phyloP scores from a whole-genome alignment of 1,139 yeast species.

The Suhomyces chickasaworum region DNA sequence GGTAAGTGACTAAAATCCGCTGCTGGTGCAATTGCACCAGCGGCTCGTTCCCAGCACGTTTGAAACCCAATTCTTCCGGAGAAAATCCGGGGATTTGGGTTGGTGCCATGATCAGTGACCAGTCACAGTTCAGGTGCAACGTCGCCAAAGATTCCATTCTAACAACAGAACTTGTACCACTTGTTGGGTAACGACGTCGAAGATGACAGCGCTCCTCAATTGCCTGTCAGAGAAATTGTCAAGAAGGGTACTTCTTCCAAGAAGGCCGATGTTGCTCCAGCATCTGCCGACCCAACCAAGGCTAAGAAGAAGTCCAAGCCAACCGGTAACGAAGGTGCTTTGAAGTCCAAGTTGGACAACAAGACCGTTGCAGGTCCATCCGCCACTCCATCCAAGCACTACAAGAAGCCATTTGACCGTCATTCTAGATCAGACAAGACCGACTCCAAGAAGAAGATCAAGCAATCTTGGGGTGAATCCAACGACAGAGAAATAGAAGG shows the following conservation, averaged over 20 bases:
- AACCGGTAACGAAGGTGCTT: slow-evolving; percentile 89
- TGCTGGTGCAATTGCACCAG: neutral
- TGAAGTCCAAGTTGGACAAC: slow-evolving; percentile 78
- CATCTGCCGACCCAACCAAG: slow-evolving; percentile 77
- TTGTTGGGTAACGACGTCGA: slow-evolving; percentile 80
- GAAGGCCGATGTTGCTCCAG: slow-evolving; percentile 85
- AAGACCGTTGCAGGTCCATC: slow-evolving; percentile 63
- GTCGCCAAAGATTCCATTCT: neutral
- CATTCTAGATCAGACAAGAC: slow-evolving; percentile 81
- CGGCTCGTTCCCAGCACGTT: neutral
- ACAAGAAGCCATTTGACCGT: slow-evolving; percentile 74
- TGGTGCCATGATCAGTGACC: neutral
- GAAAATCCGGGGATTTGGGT: neutral
- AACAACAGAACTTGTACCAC: slow-evolving; percentile 48
- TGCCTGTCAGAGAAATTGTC: slow-evolving; percentile 72
- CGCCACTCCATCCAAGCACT: slow-evolving; percentile 53
- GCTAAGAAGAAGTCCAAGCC: slow-evolving; percentile 73
- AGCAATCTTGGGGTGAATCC: slow-evolving; percentile 83
- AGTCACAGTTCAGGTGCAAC: neutral
- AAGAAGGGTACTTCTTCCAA: slow-evolving; percentile 83
- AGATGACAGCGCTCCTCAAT: slow-evolving; percentile 56
- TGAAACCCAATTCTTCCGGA: neutral
- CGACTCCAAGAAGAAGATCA: slow-evolving; percentile 82
- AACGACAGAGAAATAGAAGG: slow-evolving; percentile 61
- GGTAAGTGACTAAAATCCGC: slow-evolving; percentile 36